Evolutionary conservation across 2,329 filamentous ascomycete species (phyloP).

Genomic region (Aspergillus vadensis): DNA sequence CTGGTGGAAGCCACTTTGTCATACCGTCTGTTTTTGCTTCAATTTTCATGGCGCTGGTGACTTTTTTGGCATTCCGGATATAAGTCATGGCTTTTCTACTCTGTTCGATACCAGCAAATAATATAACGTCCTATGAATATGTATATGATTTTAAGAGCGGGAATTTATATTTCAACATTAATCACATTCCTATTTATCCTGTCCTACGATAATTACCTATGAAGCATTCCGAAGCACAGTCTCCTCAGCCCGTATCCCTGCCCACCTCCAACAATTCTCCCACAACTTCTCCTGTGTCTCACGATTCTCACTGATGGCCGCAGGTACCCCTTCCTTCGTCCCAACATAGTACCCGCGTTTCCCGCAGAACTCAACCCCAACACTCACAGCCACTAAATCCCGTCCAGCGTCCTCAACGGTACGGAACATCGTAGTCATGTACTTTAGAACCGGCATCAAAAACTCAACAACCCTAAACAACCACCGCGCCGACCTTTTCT

Average conservation of each 20-base stretch:
- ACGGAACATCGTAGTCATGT: constrained; percentile 19
- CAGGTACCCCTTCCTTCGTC: background rate
- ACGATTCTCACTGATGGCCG: constrained; percentile 7
- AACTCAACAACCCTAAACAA: constrained; percentile 17
- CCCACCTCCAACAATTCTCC: constrained; percentile 24
- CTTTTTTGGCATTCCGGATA: background rate
- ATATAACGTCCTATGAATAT: too few species aligned
- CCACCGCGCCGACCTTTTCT: constrained; percentile 13
- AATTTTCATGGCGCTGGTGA: background rate
- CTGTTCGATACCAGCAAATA: too few species aligned
- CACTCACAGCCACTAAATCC: constrained; percentile 21
- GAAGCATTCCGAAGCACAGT: constrained; percentile 5
- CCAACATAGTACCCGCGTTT: constrained; percentile 23
- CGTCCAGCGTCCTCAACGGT: constrained; percentile 20
- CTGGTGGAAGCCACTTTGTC: background rate
- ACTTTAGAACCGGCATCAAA: constrained; percentile 22
- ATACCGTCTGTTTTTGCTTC: too few species aligned
- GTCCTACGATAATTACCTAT: background rate
- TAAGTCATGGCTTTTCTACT: background rate
- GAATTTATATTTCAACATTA: too few species aligned
- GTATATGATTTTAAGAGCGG: too few species aligned
- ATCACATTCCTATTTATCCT: too few species aligned
- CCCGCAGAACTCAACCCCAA: constrained; percentile 16
- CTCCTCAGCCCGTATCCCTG: constrained; percentile 14
- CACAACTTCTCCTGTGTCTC: constrained; percentile 18